Evolutionary conservation across 2,329 filamentous ascomycete genomes (phyloP).

Genomic region (Clonostachys chloroleuca): DNA sequence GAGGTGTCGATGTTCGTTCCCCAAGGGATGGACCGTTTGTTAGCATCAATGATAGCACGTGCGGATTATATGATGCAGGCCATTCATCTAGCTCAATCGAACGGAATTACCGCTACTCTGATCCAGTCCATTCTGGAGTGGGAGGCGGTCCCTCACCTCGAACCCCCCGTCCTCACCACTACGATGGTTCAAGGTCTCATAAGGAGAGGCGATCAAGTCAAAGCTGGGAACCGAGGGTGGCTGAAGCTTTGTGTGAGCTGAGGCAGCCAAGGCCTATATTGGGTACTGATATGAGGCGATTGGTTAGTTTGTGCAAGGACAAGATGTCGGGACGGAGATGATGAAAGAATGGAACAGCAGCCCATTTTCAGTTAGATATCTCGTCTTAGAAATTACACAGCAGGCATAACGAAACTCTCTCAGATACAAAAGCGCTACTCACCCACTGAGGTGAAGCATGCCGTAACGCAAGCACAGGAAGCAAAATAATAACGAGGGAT

Average conservation of each 20-base stretch:
- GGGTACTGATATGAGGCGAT: constrained; percentile 1
- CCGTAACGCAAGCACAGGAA: too few relatives aligned
- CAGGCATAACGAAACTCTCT: too few relatives aligned
- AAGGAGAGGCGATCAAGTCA: neutral
- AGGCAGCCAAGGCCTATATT: constrained; percentile 1
- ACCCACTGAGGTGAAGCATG: too few relatives aligned
- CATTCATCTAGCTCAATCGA: neutral
- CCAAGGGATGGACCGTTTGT: too few relatives aligned
- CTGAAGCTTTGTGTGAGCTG: neutral
- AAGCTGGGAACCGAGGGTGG: neutral
- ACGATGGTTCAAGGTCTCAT: neutral
- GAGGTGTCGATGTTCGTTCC: too few relatives aligned
- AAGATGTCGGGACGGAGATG: constrained; percentile 1
- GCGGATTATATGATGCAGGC: too few relatives aligned
- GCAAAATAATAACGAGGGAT: too few relatives aligned
- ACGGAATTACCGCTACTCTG: neutral
- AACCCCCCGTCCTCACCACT: neutral
- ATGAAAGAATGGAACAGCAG: too few relatives aligned
- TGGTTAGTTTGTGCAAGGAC: constrained; percentile 10
- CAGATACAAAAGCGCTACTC: too few relatives aligned
- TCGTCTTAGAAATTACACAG: too few relatives aligned
- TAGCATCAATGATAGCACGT: too few relatives aligned
- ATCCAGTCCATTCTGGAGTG: neutral
- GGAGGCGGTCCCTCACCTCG: neutral
- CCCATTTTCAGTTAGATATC: too few relatives aligned